Evolutionary conservation across 495 filamentous ascomycete species (phyloP).

Genomic region (Talaromyces liani): DNA sequence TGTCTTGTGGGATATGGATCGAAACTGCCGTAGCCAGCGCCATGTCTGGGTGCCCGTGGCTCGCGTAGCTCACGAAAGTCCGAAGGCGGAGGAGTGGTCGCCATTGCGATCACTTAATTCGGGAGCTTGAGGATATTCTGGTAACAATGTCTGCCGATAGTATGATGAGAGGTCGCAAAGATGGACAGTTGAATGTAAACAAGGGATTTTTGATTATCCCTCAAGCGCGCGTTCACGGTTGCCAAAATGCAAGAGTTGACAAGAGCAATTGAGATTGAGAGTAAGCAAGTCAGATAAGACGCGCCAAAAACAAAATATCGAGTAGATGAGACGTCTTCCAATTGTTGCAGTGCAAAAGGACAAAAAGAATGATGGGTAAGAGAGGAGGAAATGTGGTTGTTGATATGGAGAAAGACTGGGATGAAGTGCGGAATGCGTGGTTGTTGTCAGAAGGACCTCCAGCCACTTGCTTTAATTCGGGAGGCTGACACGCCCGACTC

Average conservation of each 20-base stretch:
- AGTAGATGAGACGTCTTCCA: neutral
- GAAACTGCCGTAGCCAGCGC: constrained; percentile 58
- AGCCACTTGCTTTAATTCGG: constrained; percentile 10
- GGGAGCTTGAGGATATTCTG: neutral
- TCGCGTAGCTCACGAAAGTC: constrained; percentile 26
- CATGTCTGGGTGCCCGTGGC: constrained; percentile 67
- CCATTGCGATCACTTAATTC: constrained; percentile 28
- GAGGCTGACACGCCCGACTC: constrained; percentile 1
- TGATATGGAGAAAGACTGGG: neutral
- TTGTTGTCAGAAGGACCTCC: constrained; percentile 4
- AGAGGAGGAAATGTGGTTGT: neutral
- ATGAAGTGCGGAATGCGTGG: neutral
- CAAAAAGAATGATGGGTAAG: constrained; percentile 2
- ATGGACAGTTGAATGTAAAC: neutral
- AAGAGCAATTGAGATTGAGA: neutral
- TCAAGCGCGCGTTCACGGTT: neutral
- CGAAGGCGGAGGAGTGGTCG: constrained; percentile 60
- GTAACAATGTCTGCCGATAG: neutral
- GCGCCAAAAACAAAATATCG: neutral
- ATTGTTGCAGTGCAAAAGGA: neutral
- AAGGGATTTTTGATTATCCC: constrained; percentile 4
- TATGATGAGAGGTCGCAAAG: neutral
- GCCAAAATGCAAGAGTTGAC: neutral
- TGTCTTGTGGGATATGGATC: constrained; percentile 55
- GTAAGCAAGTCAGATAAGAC: neutral